Evolutionary conservation across 345 rosid species (phyloP), one percentile per base, ranked within the genome.

Genomic region (Cardamine occulta): DNA sequence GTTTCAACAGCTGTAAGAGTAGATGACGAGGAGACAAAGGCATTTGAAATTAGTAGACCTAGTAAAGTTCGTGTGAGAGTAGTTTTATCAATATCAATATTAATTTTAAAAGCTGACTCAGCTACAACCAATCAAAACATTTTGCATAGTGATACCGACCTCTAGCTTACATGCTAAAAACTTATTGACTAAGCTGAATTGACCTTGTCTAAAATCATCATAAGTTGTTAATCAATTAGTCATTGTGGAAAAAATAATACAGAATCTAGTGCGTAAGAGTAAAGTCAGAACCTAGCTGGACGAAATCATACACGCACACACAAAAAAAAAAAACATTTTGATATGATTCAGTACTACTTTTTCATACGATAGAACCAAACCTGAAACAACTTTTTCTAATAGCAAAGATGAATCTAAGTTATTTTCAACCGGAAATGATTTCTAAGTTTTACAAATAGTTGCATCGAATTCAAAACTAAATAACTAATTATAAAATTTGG

Each of bases 1-100:
- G 72, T 56, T 65, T 49, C 23, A 68, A 84, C 91, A 84, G 88
- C 88, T 86, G 88, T 75, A 40, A 60, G 78, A 82, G 74, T 75
- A 11, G 76, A 75, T 10, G 82, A 71, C 15, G 2, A 61, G 88
- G 85, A 73, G 85, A 88, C 85, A 83, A 26, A 56, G 67, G 60
- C 80, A 82, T 76, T 83, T 82, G 62, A 83, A 83, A 74, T 73
- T 24, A 26, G 71, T 18, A 37, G 81, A 44, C 69, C 68, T 14
- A 28, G 55, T 1, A 21, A 21, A 21, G 23, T 21, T 21, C 23
- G 23, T 21, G 23, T 21, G 23, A 21, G 23, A 21, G 23, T 21
- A 21, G 23, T 21, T 21, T 21, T 21, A 21, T 21, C 23, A 21
- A 21, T 21, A 21, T 21, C 23, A 19, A 2, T 26, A 19, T 58